Evolutionary conservation across 257 asterid genomes (phyloP).

Genomic region (Linaria vulgaris): DNA sequence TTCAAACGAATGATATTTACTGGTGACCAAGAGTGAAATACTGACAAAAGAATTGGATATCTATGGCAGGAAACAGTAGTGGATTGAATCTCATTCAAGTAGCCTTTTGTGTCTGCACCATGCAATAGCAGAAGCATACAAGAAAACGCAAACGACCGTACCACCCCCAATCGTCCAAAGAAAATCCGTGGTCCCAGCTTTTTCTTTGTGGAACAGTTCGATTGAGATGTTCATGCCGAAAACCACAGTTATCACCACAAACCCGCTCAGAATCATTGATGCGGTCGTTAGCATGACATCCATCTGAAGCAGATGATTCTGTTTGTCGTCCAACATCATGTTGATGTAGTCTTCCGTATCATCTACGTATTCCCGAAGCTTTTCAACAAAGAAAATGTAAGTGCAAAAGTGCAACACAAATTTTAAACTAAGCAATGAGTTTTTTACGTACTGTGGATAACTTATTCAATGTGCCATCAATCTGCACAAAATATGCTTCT

Average conservation of each 20-base stretch:
- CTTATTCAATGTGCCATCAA: slow-evolving; percentile 73
- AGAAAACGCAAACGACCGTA: slow-evolving; percentile 38
- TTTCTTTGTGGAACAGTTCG: slow-evolving; percentile 35
- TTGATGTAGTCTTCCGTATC: slow-evolving; percentile 90
- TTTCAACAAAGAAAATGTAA: background rate
- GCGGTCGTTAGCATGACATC: slow-evolving; percentile 73
- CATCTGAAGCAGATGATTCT: slow-evolving; percentile 85
- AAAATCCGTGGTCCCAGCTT: slow-evolving; percentile 51
- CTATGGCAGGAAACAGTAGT: too few species aligned
- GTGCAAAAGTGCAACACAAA: too few species aligned
- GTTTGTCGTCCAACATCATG: slow-evolving; percentile 88
- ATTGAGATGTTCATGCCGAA: slow-evolving; percentile 68
- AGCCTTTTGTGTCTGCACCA: slow-evolving; percentile 67
- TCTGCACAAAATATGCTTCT: slow-evolving; percentile 89
- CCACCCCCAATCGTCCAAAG: slow-evolving; percentile 69
- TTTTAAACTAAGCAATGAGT: too few species aligned
- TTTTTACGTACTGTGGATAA: slow-evolving; percentile 58
- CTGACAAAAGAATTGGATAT: too few species aligned
- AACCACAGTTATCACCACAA: slow-evolving; percentile 63
- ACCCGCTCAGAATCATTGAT: slow-evolving; percentile 68
- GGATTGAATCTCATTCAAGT: slow-evolving; percentile 58
- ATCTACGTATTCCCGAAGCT: slow-evolving; percentile 87
- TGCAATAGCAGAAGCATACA: slow-evolving; percentile 51
- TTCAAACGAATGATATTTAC: too few species aligned
- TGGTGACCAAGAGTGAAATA: too few species aligned